Evolutionary conservation across 371 early-diverging fungal species (phyloP).

Genomic region (Smittium mucronatum): DNA sequence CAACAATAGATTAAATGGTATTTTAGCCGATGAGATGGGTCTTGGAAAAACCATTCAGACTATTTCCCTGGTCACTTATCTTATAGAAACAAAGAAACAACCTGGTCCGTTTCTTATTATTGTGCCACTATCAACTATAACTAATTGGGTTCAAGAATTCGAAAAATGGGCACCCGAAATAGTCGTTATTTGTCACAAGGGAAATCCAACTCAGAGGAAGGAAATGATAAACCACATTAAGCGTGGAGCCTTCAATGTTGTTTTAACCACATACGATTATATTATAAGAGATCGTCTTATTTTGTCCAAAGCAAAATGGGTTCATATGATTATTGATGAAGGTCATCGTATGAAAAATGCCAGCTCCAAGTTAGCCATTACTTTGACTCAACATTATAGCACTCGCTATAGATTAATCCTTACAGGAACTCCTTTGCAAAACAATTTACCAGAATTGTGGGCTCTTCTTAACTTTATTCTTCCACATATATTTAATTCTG

Average conservation of each 20-base stretch:
- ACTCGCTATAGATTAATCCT: conserved; percentile 90
- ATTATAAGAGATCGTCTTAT: conserved; percentile 83
- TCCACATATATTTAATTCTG: conserved; percentile 91
- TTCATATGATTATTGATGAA: conserved; percentile 96
- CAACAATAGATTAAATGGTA: conserved; percentile 95
- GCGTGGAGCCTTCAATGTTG: conserved; percentile 76
- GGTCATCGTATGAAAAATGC: conserved; percentile 98
- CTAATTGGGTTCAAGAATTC: conserved; percentile 97
- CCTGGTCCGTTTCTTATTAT: conserved; percentile 89
- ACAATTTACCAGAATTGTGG: conserved; percentile 98
- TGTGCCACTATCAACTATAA: conserved; percentile 84
- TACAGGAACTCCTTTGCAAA: conserved; percentile 99
- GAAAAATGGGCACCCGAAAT: conserved; percentile 97
- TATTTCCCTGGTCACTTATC: conserved; percentile 85
- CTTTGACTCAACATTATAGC: conserved; percentile 70
- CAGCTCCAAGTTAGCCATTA: conserved; percentile 70
- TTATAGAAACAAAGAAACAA: conserved; percentile 82
- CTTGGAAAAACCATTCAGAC: conserved; percentile 97
- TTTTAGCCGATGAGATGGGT: conserved; percentile 98
- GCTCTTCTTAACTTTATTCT: conserved; percentile 94
- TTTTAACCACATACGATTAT: conserved; percentile 97
- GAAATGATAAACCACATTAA: conserved; percentile 56
- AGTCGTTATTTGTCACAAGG: conserved; percentile 80
- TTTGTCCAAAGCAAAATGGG: conserved; percentile 80
- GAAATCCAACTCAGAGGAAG: conserved; percentile 60